These are phyloP conservation scores for Cutaneotrichosporon cutaneum DNA, from an alignment of 1,284 basidiomycete species.

Conservation along the genomic window DNA sequence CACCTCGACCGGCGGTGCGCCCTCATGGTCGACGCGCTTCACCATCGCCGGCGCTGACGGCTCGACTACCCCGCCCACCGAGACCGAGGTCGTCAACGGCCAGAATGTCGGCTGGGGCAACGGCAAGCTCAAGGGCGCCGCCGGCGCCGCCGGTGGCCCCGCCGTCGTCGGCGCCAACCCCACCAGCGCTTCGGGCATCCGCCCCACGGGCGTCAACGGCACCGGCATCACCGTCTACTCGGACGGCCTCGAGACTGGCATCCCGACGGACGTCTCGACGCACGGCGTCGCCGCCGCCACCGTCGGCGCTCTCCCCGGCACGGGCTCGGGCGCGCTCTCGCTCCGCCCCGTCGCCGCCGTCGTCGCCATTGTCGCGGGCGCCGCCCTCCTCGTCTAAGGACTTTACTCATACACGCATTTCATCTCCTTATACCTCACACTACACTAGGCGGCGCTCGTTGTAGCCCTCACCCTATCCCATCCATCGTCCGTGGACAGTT, in stretches of 20 bases:
- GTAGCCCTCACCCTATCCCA: neutral
- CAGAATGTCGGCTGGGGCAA: conserved; percentile 43
- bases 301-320: conserved; percentile 31
- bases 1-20: conserved; percentile 32
- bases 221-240: conserved; percentile 26
- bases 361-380: conserved; percentile 12
- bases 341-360: conserved; percentile 8
- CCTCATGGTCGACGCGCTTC: conserved; percentile 53
- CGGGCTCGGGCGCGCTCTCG: neutral
- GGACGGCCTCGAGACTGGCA: conserved; percentile 12
- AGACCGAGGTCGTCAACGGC: conserved; percentile 38
- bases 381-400: conserved; percentile 10
- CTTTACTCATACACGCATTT: conserved; percentile 1
- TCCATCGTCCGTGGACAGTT: conserved; percentile 7
- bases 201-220: conserved; percentile 12
- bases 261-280: conserved; percentile 15
- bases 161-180: neutral
- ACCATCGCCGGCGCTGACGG: conserved; percentile 50
- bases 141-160: too few relatives aligned
- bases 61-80: conserved; percentile 39
- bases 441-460: conserved; percentile 3
- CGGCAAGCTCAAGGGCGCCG: conserved; percentile 8
- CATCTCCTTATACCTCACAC: conserved; percentile 4
- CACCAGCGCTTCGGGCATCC: neutral
- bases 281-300: conserved; percentile 21